Conservation (phyloP, 2,329 filamentous ascomycete genomes). For the Karstenula rhodostoma region DNA sequence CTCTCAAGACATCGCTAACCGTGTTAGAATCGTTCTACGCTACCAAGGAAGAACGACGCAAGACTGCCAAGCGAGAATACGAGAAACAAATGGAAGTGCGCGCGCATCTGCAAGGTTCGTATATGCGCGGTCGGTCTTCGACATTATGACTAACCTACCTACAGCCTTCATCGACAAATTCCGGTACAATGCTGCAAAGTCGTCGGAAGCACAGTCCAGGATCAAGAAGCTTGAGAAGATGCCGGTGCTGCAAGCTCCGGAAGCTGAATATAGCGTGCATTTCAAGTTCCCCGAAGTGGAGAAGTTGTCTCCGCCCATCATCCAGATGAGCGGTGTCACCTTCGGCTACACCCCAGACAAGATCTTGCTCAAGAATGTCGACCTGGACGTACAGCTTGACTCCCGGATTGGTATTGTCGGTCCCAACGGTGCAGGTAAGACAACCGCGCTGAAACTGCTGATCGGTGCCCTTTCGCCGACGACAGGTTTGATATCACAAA, state of each 20-base stretch:
- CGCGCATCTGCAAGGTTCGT: constrained; percentile 79
- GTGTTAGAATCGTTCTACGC: constrained; percentile 85
- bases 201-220: constrained; percentile 94
- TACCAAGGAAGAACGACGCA: constrained; percentile 94
- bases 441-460: constrained; percentile 96
- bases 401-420: constrained; percentile 99
- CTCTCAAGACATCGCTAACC: constrained; percentile 16
- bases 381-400: constrained; percentile 96
- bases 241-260: constrained; percentile 88
- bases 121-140: constrained; percentile 1
- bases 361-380: constrained; percentile 82
- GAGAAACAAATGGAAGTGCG: constrained; percentile 97
- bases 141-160: constrained; percentile 21
- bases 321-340: constrained; percentile 92
- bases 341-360: constrained; percentile 89
- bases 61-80: constrained; percentile 96
- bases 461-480: constrained; percentile 83
- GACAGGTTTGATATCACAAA: constrained; percentile 82
- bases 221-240: constrained; percentile 99
- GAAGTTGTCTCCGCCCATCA: constrained; percentile 95
- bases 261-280: constrained; percentile 93
- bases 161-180: constrained; percentile 97
- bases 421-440: constrained; percentile 98
- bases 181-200: constrained; percentile 98
- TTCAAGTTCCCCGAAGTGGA: constrained; percentile 98